phyloP scores from a whole-genome alignment of 352 stramenopile genomes.

The Pythium rhizo-oryzae region DNA sequence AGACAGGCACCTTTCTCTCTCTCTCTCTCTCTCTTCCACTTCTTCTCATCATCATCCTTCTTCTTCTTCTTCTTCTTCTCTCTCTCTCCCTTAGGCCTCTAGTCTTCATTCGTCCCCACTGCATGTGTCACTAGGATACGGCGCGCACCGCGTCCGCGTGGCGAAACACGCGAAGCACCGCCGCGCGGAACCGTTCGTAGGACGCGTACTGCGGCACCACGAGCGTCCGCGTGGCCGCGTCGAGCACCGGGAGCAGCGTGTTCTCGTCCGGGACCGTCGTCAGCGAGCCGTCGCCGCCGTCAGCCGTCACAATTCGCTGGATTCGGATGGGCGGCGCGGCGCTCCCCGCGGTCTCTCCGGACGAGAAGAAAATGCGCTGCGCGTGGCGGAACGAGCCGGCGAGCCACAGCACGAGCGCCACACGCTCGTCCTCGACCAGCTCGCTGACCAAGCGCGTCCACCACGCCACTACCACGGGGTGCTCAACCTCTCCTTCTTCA shows the following conservation, averaged over 20 bases:
- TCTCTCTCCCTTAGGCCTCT: not conserved
- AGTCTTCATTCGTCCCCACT: slow-evolving; percentile 17
- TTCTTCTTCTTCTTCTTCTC: not conserved
- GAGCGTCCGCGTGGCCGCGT: slow-evolving; percentile 39
- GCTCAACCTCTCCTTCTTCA: not conserved
- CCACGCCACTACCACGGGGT: slow-evolving; percentile 32
- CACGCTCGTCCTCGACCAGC: slow-evolving; percentile 62
- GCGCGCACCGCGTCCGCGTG: slow-evolving; percentile 23
- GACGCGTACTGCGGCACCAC: slow-evolving; percentile 53
- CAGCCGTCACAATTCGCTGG: not conserved
- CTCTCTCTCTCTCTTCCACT: not conserved
- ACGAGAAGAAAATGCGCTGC: slow-evolving; percentile 49
- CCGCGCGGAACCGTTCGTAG: slow-evolving; percentile 54
- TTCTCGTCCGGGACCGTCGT: not conserved
- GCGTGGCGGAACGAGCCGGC: slow-evolving; percentile 44
- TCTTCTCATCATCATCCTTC: not conserved
- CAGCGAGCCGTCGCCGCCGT: not conserved
- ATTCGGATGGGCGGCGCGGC: not conserved
- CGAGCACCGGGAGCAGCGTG: slow-evolving; percentile 30
- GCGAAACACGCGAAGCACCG: slow-evolving; percentile 48
- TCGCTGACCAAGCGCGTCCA: slow-evolving; percentile 51
- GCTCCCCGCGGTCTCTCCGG: slow-evolving; percentile 2
- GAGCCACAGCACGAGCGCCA: slow-evolving; percentile 60
- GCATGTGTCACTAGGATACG: slow-evolving; percentile 10
- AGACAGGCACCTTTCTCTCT: not conserved